These are phyloP conservation scores for Syzygium jambos DNA, from an alignment of 345 rosid species.

Conservation along the genomic window DNA sequence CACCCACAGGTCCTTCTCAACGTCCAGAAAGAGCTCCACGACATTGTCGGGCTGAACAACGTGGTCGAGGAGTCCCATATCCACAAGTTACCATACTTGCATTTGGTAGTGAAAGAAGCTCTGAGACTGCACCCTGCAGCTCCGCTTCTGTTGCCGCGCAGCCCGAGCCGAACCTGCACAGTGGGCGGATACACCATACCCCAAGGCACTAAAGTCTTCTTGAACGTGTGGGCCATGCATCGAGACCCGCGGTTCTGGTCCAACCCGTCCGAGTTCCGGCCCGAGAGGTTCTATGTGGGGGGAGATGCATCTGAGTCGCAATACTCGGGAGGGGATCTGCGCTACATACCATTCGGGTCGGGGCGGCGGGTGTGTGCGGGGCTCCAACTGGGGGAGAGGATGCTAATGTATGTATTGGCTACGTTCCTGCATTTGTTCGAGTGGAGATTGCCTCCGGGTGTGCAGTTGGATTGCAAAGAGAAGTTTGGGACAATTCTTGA, in stretches of 20 bases:
- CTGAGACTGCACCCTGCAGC: constrained; percentile 4
- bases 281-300: neutral
- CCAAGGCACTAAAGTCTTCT: neutral
- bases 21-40: neutral
- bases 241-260: constrained; percentile 4
- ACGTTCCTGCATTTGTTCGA: constrained; percentile 3
- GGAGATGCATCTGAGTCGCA: neutral
- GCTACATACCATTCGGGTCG: constrained; percentile 22
- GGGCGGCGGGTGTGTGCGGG: constrained; percentile 12
- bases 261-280: constrained; percentile 2
- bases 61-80: constrained; percentile 1
- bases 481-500: constrained; percentile 4
- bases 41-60: neutral
- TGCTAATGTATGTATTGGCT: constrained; percentile 4
- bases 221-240: constrained; percentile 4
- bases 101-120: constrained; percentile 1
- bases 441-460: constrained; percentile 2
- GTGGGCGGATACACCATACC: neutral
- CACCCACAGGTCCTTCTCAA: neutral
- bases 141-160: constrained; percentile 1
- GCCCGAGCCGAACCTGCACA: neutral
- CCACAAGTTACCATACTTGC: neutral
- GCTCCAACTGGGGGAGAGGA: constrained; percentile 1
- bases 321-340: constrained; percentile 8
- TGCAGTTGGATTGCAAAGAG: neutral